Percentiles rank a stretch among this genome's conserved stretches.
These are phyloP conservation scores for Calcarisporium arbuscula DNA, from an alignment of 2,329 filamentous ascomycete genomes.

Conservation along the genomic window DNA sequence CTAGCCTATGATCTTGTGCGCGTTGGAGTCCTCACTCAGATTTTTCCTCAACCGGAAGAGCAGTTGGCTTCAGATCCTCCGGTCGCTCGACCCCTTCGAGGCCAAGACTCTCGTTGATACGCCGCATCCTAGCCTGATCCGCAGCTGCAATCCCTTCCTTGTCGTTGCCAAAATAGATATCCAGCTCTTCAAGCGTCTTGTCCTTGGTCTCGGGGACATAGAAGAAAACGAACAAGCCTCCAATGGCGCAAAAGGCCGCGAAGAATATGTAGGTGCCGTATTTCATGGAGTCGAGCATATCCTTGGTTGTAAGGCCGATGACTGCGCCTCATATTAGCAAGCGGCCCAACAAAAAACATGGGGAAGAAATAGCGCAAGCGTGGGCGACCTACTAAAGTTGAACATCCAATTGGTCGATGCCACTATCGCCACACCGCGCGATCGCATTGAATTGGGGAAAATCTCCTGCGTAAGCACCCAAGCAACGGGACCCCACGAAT, in stretches of 20 bases:
- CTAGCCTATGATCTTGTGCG: too few relatives aligned
- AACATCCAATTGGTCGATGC: constrained; percentile 54
- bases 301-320: constrained; percentile 48
- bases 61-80: too few relatives aligned
- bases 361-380: too few relatives aligned
- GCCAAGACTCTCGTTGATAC: too few relatives aligned
- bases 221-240: constrained; percentile 44
- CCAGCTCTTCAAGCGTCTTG: constrained; percentile 48
- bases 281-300: constrained; percentile 45
- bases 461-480: constrained; percentile 49
- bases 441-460: constrained; percentile 53
- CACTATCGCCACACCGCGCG: constrained; percentile 56
- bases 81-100: too few relatives aligned
- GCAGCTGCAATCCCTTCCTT: too few relatives aligned
- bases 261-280: constrained; percentile 54
- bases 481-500: constrained; percentile 47
- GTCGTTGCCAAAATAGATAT: too few relatives aligned
- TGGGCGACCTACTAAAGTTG: too few relatives aligned
- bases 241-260: constrained; percentile 49
- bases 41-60: too few relatives aligned
- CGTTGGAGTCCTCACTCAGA: too few relatives aligned
- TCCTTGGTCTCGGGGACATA: constrained; percentile 54
- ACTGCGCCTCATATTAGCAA: constrained; percentile 20
- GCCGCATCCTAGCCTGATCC: too few relatives aligned
- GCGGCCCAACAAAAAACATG: constrained; percentile 40